Conservation (phyloP, 1,139 yeast species). For the Pichia kudriavzevii region DNA sequence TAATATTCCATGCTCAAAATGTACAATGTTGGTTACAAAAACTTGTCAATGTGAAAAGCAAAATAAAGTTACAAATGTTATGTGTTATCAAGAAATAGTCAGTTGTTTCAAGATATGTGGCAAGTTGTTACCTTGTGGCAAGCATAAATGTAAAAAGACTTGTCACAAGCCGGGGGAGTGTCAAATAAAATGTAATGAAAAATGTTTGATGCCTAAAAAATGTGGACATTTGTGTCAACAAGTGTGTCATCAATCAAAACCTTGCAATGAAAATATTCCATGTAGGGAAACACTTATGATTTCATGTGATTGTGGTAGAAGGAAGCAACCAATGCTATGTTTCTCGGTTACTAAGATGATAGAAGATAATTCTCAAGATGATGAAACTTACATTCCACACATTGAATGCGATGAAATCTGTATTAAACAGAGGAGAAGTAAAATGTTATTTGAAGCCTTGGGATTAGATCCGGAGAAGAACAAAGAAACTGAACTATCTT, state of each 20-base stretch:
- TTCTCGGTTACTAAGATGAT: slow-evolving; percentile 28
- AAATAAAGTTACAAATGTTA: slow-evolving; percentile 48
- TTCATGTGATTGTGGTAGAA: slow-evolving; percentile 60
- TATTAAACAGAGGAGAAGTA: slow-evolving; percentile 50
- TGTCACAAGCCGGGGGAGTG: slow-evolving; percentile 38
- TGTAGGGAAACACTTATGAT: slow-evolving; percentile 48
- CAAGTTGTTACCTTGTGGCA: slow-evolving; percentile 50
- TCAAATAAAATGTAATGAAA: slow-evolving; percentile 39
- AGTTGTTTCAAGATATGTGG: slow-evolving; percentile 70
- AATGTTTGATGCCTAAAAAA: slow-evolving; percentile 45
- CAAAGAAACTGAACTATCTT: slow-evolving; percentile 10
- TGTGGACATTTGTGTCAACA: slow-evolving; percentile 62
- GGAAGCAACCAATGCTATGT: slow-evolving; percentile 40
- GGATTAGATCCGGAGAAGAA: slow-evolving; percentile 12
- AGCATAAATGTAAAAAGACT: slow-evolving; percentile 55
- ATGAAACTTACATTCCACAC: slow-evolving; percentile 2
- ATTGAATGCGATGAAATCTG: slow-evolving; percentile 63
- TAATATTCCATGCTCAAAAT: slow-evolving; percentile 60
- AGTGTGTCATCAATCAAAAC: slow-evolving; percentile 55
- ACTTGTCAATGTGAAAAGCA: slow-evolving; percentile 66
- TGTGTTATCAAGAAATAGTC: slow-evolving; percentile 62
- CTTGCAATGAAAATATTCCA: slow-evolving; percentile 38
- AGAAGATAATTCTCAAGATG: background rate
- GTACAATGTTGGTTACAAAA: slow-evolving; percentile 60
- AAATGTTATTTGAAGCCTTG: slow-evolving; percentile 58